Evolutionary conservation across 176 grass and related monocot genomes (phyloP).

Genomic region (Bromus sterilis): DNA sequence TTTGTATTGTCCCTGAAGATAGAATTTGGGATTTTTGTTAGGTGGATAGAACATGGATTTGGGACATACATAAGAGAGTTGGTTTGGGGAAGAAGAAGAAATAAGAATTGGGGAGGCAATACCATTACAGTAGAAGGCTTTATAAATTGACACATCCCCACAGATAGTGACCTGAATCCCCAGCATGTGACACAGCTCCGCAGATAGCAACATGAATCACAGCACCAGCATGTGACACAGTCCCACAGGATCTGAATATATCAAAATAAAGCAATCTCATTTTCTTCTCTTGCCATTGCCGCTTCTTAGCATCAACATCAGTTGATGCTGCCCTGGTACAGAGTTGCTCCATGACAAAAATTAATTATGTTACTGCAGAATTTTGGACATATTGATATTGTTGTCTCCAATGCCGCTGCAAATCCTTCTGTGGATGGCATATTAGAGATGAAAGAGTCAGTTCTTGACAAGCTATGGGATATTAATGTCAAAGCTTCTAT

Average conservation of each 20-base stretch:
- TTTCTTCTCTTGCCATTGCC: no score
- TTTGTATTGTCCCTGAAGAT: neutral
- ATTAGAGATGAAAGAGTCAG: constrained; percentile 65
- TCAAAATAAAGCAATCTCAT: neutral
- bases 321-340: neutral
- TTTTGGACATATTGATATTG: constrained; percentile 83
- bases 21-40: neutral
- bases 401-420: constrained; percentile 90
- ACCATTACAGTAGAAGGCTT: neutral
- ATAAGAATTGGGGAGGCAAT: neutral
- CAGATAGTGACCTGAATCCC: neutral
- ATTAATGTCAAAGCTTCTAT: constrained; percentile 93
- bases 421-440: constrained; percentile 76
- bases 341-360: neutral
- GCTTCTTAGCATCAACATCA: neutral
- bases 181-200: neutral
- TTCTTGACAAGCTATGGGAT: constrained; percentile 95
- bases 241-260: neutral
- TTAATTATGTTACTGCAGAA: constrained; percentile 40
- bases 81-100: neutral
- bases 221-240: neutral
- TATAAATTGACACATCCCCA: neutral
- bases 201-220: neutral
- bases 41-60: neutral
- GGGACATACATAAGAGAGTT: neutral